These are phyloP conservation scores for Ceratocystis huliohia DNA, from an alignment of 2,329 filamentous ascomycete species.

Conservation along the genomic window DNA sequence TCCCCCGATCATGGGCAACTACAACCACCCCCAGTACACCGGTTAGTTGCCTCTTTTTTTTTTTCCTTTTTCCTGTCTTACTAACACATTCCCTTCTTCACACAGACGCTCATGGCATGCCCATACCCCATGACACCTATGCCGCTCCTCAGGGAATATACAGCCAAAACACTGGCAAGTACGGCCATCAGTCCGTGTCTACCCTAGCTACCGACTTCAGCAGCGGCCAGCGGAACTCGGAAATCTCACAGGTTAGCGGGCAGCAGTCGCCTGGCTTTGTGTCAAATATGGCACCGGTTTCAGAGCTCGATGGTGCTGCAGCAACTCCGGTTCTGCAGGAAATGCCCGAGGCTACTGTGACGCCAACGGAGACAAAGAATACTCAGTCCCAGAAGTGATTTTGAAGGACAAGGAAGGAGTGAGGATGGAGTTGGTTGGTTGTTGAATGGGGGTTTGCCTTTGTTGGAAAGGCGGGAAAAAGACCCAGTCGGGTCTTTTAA, in stretches of 20 bases:
- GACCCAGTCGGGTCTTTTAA: neutral
- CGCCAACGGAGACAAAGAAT: neutral
- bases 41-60: neutral
- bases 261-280: slow-evolving; percentile 7
- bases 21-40: neutral
- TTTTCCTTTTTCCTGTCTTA: neutral
- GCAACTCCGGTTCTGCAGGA: slow-evolving; percentile 3
- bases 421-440: neutral
- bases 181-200: slow-evolving; percentile 4
- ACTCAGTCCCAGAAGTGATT: neutral
- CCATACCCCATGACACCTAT: neutral
- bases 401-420: neutral
- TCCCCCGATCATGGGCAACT: neutral
- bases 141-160: neutral
- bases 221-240: neutral
- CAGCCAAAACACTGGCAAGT: neutral
- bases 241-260: neutral
- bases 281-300: neutral
- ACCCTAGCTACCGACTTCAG: neutral
- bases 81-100: neutral
- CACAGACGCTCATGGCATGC: neutral
- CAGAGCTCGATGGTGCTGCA: neutral
- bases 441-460: neutral
- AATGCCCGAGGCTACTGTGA: neutral
- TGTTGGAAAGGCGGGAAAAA: neutral